Conservation (phyloP, 148 eudicot species). For the Silene conica region DNA sequence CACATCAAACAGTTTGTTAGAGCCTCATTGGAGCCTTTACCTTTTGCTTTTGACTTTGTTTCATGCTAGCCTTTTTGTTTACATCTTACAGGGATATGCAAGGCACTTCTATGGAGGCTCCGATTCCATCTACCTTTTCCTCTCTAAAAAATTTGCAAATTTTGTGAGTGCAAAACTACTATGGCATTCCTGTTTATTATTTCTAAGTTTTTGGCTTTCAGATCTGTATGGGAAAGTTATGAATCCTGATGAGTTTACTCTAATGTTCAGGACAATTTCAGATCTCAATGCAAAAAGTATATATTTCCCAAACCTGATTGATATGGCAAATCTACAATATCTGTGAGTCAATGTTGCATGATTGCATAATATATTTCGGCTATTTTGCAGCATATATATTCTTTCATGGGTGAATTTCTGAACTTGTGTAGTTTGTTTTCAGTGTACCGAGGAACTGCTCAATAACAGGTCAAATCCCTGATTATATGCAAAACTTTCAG, state of each 20-base stretch:
- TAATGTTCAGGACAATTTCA: too few species aligned
- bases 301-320: constrained; percentile 56
- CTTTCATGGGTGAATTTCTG: neutral
- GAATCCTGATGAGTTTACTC: too few species aligned
- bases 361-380: neutral
- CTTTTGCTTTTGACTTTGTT: neutral
- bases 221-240: too few species aligned
- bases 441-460: constrained; percentile 73
- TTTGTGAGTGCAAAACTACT: too few species aligned
- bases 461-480: constrained; percentile 46
- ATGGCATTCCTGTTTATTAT: too few species aligned
- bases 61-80: constrained; percentile 26
- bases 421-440: constrained; percentile 23
- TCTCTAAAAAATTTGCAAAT: too few species aligned
- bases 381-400: too few species aligned
- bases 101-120: too few species aligned
- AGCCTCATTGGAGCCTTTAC: neutral
- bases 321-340: constrained; percentile 28
- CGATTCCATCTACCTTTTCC: too few species aligned
- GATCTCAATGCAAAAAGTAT: too few species aligned
- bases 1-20: neutral
- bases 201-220: too few species aligned
- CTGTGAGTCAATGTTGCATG: constrained; percentile 43
- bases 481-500: constrained; percentile 29
- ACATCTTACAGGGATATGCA: too few species aligned